These are phyloP conservation scores for Trametes polyzona DNA, from an alignment of 1,284 basidiomycete species.

Conservation along the genomic window DNA sequence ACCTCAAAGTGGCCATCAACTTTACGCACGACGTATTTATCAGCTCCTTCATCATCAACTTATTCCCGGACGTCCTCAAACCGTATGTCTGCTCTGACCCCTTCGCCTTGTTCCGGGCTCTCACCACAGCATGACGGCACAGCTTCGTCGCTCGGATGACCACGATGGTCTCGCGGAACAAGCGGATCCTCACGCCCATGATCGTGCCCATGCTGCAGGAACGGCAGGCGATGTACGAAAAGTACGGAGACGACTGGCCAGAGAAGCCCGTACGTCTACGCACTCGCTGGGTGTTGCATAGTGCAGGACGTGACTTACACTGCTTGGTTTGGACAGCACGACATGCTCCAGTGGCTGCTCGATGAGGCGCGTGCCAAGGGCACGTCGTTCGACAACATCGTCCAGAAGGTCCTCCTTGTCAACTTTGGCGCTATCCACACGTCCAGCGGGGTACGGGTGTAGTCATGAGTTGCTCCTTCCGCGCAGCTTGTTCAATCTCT, in stretches of 20 bases:
- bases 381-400: slow-evolving; percentile 20
- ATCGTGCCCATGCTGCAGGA: slow-evolving; percentile 43
- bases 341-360: slow-evolving; percentile 29
- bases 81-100: neutral
- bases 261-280: slow-evolving; percentile 40
- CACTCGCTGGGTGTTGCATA: neutral
- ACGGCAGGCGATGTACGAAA: slow-evolving; percentile 39
- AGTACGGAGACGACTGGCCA: slow-evolving; percentile 42
- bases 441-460: slow-evolving; percentile 20
- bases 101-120: too few species aligned
- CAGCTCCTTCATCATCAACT: slow-evolving; percentile 21
- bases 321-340: slow-evolving; percentile 22
- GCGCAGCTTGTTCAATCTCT: too few species aligned
- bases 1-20: slow-evolving; percentile 24
- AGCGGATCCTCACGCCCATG: slow-evolving; percentile 17
- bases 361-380: slow-evolving; percentile 27
- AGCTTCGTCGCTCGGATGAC: slow-evolving; percentile 15
- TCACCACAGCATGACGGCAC: neutral
- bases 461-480: neutral
- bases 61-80: slow-evolving; percentile 27
- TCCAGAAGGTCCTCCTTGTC: slow-evolving; percentile 26
- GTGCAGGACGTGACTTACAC: neutral
- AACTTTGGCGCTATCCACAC: slow-evolving; percentile 33
- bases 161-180: slow-evolving; percentile 21
- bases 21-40: slow-evolving; percentile 27